Evolutionary conservation across 371 early-diverging fungal genomes (phyloP).

Genomic region (Mucor piriformis): DNA sequence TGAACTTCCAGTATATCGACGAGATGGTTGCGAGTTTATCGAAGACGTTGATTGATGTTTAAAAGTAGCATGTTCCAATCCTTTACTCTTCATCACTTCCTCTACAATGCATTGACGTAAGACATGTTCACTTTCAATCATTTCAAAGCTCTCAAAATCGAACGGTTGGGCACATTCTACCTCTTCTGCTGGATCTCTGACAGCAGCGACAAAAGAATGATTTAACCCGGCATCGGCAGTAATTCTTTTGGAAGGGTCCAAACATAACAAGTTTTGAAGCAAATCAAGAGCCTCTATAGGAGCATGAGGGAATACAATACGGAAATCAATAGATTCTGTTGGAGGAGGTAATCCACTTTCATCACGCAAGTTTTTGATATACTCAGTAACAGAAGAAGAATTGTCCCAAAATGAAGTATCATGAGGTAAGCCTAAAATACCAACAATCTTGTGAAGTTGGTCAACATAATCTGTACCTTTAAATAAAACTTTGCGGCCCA

Average conservation of each 20-base stretch:
- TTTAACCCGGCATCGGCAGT: slow-evolving; percentile 80
- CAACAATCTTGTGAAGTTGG: slow-evolving; percentile 93
- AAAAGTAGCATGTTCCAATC: slow-evolving; percentile 1
- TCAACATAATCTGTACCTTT: slow-evolving; percentile 92
- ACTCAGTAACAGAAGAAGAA: slow-evolving; percentile 47
- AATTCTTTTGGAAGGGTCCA: slow-evolving; percentile 84
- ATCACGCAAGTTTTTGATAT: slow-evolving; percentile 47
- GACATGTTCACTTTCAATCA: slow-evolving; percentile 40
- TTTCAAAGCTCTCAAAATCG: slow-evolving; percentile 53
- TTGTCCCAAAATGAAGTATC: slow-evolving; percentile 63
- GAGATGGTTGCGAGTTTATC: slow-evolving; percentile 6
- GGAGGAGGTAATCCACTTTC: slow-evolving; percentile 57
- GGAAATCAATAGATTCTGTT: slow-evolving; percentile 46
- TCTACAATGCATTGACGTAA: slow-evolving; percentile 43
- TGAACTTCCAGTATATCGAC: slow-evolving; percentile 48
- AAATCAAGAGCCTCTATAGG: slow-evolving; percentile 75
- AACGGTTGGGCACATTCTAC: slow-evolving; percentile 34
- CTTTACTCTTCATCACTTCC: slow-evolving; percentile 36
- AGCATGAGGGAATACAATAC: slow-evolving; percentile 51
- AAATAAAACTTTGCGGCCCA: slow-evolving; percentile 92
- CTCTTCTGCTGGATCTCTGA: slow-evolving; percentile 49
- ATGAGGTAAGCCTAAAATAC: slow-evolving; percentile 94
- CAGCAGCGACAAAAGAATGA: slow-evolving; percentile 79
- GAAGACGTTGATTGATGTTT: slow-evolving; percentile 1
- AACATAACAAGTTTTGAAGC: slow-evolving; percentile 73